Conservation (phyloP, 1,284 basidiomycete genomes). For the Somion occarium region DNA sequence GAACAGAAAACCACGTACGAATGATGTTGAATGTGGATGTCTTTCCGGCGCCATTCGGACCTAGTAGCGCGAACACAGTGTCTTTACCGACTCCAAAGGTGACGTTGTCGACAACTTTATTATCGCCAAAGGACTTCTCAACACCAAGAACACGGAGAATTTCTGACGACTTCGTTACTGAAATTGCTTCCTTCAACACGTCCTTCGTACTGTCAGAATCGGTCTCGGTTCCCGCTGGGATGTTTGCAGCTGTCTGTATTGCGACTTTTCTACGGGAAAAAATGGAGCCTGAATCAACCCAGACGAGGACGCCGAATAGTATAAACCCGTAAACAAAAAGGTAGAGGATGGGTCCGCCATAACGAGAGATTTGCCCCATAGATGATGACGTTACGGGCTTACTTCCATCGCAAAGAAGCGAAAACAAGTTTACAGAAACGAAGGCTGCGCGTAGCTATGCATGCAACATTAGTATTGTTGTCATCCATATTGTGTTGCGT, state of each 20-base stretch:
- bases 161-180: slow-evolving; percentile 46
- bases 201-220: slow-evolving; percentile 29
- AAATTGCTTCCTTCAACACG: slow-evolving; percentile 49
- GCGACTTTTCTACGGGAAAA: slow-evolving; percentile 26
- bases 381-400: slow-evolving; percentile 42
- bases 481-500: not conserved
- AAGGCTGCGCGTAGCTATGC: slow-evolving; percentile 55
- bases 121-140: slow-evolving; percentile 54
- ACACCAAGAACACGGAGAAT: slow-evolving; percentile 61
- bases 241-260: slow-evolving; percentile 5
- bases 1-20: slow-evolving; percentile 36
- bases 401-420: slow-evolving; percentile 63
- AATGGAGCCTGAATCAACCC: slow-evolving; percentile 55
- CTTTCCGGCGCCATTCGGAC: slow-evolving; percentile 80
- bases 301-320: slow-evolving; percentile 54
- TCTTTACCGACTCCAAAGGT: slow-evolving; percentile 62
- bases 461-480: not conserved
- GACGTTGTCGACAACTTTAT: slow-evolving; percentile 64
- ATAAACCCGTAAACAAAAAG: slow-evolving; percentile 53
- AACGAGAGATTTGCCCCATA: slow-evolving; percentile 52
- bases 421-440: slow-evolving; percentile 75
- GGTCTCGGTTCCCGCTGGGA: not conserved
- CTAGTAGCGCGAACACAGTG: slow-evolving; percentile 69
- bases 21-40: slow-evolving; percentile 78
- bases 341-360: slow-evolving; percentile 74